Evolutionary conservation across 345 rosid genomes (phyloP), one percentile per base, ranked within the genome.

Genomic region (Pseudoturritis turrita): DNA sequence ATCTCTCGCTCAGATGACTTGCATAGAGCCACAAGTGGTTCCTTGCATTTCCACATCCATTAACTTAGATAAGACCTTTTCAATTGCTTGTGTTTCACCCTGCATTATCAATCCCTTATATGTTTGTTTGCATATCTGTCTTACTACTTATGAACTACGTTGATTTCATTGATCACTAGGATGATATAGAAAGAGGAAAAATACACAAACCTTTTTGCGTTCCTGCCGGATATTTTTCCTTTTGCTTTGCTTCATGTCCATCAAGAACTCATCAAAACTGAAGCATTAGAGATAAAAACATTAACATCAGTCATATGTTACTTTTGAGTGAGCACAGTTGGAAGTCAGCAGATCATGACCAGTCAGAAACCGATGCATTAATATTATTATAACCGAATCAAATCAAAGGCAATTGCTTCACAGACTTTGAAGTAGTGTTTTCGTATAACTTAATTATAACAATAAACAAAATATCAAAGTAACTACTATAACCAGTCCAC

Each of bases 241-340:
- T 80, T 94, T 94, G 79, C 76, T 89, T 74, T 88, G 94, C 85
- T 85, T 91, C 96, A 91, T 81, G 81, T 90, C 97, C 97, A 91
- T 90, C 86, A 91, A 81, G 75, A 94, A 91, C 72, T 91, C 97
- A 75, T 94, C 97, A 84, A 94, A 94, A 72, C 98, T 94, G 86
- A 57, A 62, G 51, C 43, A 26, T 49, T 35, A 68, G 22, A 70
- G 52, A 62, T 29, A 15, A 68, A 50, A 35, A 67, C 4, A 33
- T 68, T 14, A 33, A 31, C 40, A 65, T 60, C 60, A 65, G 31
- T 68, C 35, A 45, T 45, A 40, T 55, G 40, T 9, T 36, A 23
- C 18, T 11, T 70, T 47, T 21, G 44, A 25, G 40, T 2, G 13
- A 31, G 21, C 3, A 50, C 29, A 22, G 13, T 9, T 35, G 29